Base-by-base conservation (phyloP, 768 basidiomycete genomes). In the Leccinum arenicola region DNA sequence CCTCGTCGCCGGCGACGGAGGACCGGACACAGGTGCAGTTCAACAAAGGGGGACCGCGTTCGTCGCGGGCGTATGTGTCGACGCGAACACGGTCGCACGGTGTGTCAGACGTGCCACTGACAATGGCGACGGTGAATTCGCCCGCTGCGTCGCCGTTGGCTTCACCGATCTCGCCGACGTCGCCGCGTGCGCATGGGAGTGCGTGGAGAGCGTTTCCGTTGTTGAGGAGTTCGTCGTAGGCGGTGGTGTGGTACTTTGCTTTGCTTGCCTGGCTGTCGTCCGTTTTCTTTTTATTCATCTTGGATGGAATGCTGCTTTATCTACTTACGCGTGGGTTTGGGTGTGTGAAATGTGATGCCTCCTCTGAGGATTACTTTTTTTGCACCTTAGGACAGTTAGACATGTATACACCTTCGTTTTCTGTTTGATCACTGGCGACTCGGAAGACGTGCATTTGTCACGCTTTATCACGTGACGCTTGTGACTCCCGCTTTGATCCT, bases 51-150 rank as follows among this genome's bases (percentile, higher is more conserved):
- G 23, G 38, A 8, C 56, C 50, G 61, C 78, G 80, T 2, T 66
- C 78, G 0, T 82, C 85, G 2, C 76, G 79, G n/a, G 82, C 85
- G 10, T 89, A 89, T 62, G 71, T 88, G 23, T 78, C 62, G 21
- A 19, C 84, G 1, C 83, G 87, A 3, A 73, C 77, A 35, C 77
- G 84, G 29, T 83, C 84, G 5, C 54, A 56, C 31, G 49, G 54
- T 29, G 51, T 21, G 35, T 12, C 40, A 21, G 56, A 56, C 27
- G 43, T 12, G 21, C 54, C 43, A 19, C 10, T 11, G n/a, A 45
- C 43, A 9, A 19, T 6, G 31, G 31, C 31, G n/a, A 19, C 53
- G 23, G 14, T 54, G 33, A 43, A 35, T 5, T 62, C 56, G 29
- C 50, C 65, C 2, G 71, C 56, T 54, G 77, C 8, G 15, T 78